Conservation (phyloP, 306 rosid species). For the Alnus rubra region DNA sequence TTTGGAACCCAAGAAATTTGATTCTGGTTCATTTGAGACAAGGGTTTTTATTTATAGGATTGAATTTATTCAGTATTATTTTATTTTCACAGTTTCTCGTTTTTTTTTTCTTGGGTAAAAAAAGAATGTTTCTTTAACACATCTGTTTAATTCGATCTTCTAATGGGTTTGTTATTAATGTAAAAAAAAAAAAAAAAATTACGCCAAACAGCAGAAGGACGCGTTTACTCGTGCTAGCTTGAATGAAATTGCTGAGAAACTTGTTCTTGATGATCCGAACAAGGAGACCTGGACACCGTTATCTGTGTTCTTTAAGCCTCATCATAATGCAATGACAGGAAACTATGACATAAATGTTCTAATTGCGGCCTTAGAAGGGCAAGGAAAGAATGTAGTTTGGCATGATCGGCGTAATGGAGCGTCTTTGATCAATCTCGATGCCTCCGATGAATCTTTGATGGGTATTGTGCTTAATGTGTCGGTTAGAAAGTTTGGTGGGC, state of each 20-base stretch:
- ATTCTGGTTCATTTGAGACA: background rate
- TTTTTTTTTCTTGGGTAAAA: background rate
- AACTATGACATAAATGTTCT: conserved; percentile 92
- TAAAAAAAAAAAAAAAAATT: too few relatives aligned
- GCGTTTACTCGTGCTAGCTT: conserved; percentile 60
- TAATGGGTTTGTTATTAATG: conserved; percentile 19
- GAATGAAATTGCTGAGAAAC: conserved; percentile 72
- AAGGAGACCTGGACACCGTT: conserved; percentile 63
- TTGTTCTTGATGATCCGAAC: conserved; percentile 54
- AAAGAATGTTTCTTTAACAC: background rate
- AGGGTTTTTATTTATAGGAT: background rate
- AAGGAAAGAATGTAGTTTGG: conserved; percentile 75
- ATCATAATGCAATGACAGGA: conserved; percentile 77
- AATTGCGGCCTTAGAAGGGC: conserved; percentile 71
- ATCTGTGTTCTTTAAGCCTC: conserved; percentile 69
- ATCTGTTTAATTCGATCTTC: conserved; percentile 2
- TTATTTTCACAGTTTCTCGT: background rate
- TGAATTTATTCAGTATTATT: background rate
- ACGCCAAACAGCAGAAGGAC: conserved; percentile 55
- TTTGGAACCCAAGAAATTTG: background rate
- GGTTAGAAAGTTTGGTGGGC: conserved; percentile 63
- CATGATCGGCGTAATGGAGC: conserved; percentile 71
- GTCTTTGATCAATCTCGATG: conserved; percentile 64
- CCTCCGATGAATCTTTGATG: conserved; percentile 64
- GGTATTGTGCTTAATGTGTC: conserved; percentile 77